These are phyloP conservation scores for Mucor racemosus DNA, from an alignment of 371 early-diverging fungal genomes.

Conservation along the genomic window DNA sequence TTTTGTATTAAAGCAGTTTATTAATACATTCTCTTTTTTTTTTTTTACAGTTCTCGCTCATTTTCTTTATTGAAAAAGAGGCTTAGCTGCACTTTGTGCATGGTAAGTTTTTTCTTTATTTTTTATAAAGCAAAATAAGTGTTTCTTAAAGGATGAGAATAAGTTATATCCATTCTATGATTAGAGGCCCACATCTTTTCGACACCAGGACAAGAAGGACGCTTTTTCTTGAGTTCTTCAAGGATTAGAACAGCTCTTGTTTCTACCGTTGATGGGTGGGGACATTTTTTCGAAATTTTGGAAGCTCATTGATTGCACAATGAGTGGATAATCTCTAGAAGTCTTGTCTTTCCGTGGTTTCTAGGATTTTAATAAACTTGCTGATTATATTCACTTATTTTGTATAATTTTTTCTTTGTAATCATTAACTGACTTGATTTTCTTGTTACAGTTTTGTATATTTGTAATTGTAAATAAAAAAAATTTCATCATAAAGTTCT, in stretches of 20 bases:
- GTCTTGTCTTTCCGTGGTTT: conserved; percentile 42
- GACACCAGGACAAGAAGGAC: conserved; percentile 21
- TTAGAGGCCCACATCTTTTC: conserved; percentile 41
- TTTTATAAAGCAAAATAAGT: conserved; percentile 8
- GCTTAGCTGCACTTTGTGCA: neutral
- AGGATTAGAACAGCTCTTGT: conserved; percentile 19
- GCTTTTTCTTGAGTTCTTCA: conserved; percentile 41
- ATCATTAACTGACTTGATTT: neutral
- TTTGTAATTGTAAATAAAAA: neutral
- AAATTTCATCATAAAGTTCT: no score
- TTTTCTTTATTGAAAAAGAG: conserved; percentile 1
- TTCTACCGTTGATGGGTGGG: conserved; percentile 37
- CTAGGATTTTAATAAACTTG: conserved; percentile 49
- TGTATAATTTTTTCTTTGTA: neutral
- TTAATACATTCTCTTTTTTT: conserved; percentile 7
- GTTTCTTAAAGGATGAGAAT: conserved; percentile 32
- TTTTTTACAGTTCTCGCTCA: neutral
- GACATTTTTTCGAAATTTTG: conserved; percentile 13
- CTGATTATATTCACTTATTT: conserved; percentile 35
- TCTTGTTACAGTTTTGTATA: neutral
- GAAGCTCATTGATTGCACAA: conserved; percentile 15
- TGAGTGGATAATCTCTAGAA: conserved; percentile 15
- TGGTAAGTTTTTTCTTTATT: conserved; percentile 13
- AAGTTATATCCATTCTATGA: conserved; percentile 59
- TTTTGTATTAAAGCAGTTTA: conserved; percentile 19